Evolutionary conservation across 345 rosid genomes (phyloP).

Genomic region (Salix exigua): DNA sequence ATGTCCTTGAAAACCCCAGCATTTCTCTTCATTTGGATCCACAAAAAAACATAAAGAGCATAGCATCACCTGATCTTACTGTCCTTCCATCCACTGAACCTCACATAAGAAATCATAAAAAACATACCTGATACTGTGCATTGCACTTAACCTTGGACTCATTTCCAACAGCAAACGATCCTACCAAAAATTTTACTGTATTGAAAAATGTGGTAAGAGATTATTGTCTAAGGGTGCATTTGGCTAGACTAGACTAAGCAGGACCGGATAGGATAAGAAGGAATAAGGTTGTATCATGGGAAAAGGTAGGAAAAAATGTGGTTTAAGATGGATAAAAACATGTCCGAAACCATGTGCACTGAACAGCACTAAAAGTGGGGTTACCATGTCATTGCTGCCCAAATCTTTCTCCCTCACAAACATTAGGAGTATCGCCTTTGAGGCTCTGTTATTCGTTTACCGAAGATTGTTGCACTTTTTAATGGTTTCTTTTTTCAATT

Average conservation of each 20-base stretch:
- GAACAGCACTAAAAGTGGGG: neutral
- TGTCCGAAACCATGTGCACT: neutral
- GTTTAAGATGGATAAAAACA: neutral
- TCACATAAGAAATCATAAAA: neutral
- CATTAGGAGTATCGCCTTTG: neutral
- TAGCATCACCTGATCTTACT: neutral
- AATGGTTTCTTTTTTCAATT: neutral
- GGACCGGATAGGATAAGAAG: neutral
- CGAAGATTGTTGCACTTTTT: neutral
- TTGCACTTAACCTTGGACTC: neutral
- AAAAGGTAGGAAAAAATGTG: neutral
- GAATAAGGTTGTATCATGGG: neutral
- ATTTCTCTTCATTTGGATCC: neutral
- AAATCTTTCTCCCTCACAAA: neutral
- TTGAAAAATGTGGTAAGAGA: neutral
- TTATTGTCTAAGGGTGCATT: neutral
- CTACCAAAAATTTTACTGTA: neutral
- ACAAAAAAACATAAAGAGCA: neutral
- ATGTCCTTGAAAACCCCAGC: neutral
- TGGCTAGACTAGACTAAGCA: neutral
- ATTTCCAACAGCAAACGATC: neutral
- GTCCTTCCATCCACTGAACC: neutral
- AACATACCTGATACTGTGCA: neutral
- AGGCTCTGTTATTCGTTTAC: neutral
- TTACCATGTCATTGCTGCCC: neutral